Conservation (phyloP, 192 early-diverging fungal genomes). For the Chytriomyces sp. region DNA sequence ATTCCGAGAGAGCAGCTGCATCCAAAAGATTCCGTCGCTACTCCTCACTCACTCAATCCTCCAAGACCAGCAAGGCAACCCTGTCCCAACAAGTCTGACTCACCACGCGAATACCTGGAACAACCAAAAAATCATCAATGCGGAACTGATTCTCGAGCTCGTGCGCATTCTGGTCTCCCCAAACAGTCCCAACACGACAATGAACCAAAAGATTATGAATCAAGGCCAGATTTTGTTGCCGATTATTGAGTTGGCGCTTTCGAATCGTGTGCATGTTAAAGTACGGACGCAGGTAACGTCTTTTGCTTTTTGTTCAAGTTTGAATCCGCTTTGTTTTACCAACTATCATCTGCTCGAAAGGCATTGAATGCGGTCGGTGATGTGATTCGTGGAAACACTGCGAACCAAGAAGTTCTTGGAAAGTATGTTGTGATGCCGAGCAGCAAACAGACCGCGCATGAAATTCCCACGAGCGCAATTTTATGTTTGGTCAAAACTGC, state of each 20-base stretch:
- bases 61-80: conserved; percentile 42
- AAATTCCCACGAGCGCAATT: conserved; percentile 75
- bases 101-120: conserved; percentile 60
- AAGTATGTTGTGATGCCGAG: conserved; percentile 66
- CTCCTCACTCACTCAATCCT: conserved; percentile 59
- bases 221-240: conserved; percentile 81
- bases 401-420: conserved; percentile 79
- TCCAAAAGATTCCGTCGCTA: conserved; percentile 83
- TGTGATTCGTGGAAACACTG: conserved; percentile 73
- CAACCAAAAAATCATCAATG: conserved; percentile 86
- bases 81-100: conserved; percentile 47
- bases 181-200: conserved; percentile 81
- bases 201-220: conserved; percentile 85
- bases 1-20: conserved; percentile 95
- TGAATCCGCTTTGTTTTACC: background rate
- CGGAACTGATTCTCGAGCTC: conserved; percentile 85
- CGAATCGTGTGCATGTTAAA: conserved; percentile 73
- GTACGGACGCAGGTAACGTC: conserved; percentile 68
- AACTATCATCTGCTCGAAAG: conserved; percentile 13
- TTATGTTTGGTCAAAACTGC: conserved; percentile 80
- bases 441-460: conserved; percentile 34
- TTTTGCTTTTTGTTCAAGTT: background rate
- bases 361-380: conserved; percentile 88
- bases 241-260: conserved; percentile 79
- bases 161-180: conserved; percentile 88